These are phyloP conservation scores for Aegilops sharonensis DNA, from an alignment of 176 grass and related monocot species.

Conservation along the genomic window DNA sequence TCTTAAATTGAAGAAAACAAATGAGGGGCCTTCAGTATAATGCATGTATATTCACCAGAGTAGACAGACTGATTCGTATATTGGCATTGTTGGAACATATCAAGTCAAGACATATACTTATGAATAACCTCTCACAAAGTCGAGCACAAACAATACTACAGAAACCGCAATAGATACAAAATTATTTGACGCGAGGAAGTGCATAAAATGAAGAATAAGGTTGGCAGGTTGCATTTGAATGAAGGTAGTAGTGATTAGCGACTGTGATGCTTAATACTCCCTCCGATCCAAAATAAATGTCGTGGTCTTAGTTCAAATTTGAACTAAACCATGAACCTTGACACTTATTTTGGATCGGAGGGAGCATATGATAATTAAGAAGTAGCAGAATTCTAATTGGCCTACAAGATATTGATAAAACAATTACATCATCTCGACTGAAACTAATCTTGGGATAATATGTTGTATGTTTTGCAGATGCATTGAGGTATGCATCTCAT, in stretches of 20 bases:
- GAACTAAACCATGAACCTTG: too few relatives aligned
- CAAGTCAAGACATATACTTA: conserved; percentile 1
- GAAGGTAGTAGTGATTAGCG: conserved; percentile 11
- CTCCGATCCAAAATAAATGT: too few relatives aligned
- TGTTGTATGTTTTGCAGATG: conserved; percentile 14
- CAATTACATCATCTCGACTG: conserved; percentile 17
- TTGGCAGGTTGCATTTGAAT: conserved; percentile 1
- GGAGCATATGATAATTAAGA: not conserved
- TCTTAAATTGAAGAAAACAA: not conserved
- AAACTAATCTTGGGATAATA: not conserved
- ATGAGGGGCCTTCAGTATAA: not conserved
- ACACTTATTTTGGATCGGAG: too few relatives aligned
- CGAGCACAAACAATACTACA: conserved; percentile 18
- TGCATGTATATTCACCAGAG: conserved; percentile 12
- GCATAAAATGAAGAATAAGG: conserved; percentile 17
- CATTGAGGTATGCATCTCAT: not conserved
- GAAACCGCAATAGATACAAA: not conserved
- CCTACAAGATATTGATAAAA: not conserved
- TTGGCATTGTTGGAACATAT: conserved; percentile 8
- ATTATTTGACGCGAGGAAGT: not conserved
- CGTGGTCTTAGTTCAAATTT: too few relatives aligned
- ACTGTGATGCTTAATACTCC: not conserved
- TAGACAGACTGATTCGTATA: not conserved
- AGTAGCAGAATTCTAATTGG: not conserved
- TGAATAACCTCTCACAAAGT: conserved; percentile 5